phyloP scores from a whole-genome alignment of 108 stramenopile species.

The Skeletonema tropicum region DNA sequence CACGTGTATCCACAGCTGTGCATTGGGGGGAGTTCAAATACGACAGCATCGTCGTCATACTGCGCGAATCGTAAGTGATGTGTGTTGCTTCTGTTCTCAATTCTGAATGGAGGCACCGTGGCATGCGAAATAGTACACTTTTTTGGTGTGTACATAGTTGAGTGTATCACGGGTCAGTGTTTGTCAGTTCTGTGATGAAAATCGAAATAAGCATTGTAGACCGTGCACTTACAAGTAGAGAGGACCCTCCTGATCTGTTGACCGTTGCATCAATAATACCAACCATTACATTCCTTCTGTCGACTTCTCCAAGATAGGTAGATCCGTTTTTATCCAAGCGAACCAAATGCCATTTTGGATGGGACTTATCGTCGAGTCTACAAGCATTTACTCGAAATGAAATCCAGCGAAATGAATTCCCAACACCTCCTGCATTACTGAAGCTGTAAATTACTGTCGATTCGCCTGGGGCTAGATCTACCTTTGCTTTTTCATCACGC shows the following conservation, averaged over 20 bases:
- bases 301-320: slow-evolving; percentile 41
- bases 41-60: slow-evolving; percentile 42
- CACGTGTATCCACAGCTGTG: slow-evolving; percentile 46
- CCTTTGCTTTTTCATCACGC: background rate
- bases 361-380: background rate
- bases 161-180: background rate
- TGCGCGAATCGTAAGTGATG: slow-evolving; percentile 46
- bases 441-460: slow-evolving; percentile 28
- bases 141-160: background rate
- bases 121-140: slow-evolving; percentile 26
- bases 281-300: slow-evolving; percentile 33
- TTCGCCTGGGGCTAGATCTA: slow-evolving; percentile 14
- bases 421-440: slow-evolving; percentile 3
- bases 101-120: slow-evolving; percentile 32
- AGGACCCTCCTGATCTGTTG: slow-evolving; percentile 11
- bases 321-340: slow-evolving; percentile 16
- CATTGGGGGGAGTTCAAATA: slow-evolving; percentile 53
- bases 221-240: slow-evolving; percentile 6
- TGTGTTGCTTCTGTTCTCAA: slow-evolving; percentile 41
- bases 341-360: slow-evolving; percentile 40
- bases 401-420: slow-evolving; percentile 19
- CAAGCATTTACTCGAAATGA: slow-evolving; percentile 30
- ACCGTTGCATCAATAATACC: slow-evolving; percentile 41
- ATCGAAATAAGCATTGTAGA: background rate
- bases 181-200: background rate